Evolutionary conservation across 2,329 filamentous ascomycete species (phyloP).

Genomic region (Lecanicillium sp.): DNA sequence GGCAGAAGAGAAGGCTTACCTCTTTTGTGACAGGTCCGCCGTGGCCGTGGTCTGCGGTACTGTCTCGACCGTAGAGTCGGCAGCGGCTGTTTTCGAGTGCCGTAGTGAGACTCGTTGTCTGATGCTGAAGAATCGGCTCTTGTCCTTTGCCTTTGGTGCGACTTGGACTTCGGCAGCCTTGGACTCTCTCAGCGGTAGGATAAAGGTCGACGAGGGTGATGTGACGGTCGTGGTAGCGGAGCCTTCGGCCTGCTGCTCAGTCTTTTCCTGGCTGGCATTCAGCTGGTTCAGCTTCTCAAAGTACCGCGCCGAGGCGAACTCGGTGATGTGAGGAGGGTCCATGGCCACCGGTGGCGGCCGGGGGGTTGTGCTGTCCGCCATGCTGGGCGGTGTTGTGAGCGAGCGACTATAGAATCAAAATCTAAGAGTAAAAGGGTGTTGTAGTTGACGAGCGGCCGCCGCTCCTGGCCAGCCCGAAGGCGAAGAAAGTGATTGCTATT

Average conservation of each 20-base stretch:
- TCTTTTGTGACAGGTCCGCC: conserved; percentile 22
- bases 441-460: conserved; percentile 8
- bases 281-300: conserved; percentile 53
- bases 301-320: conserved; percentile 59
- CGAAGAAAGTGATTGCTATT: conserved; percentile 4
- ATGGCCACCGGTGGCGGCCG: conserved; percentile 36
- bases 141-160: conserved; percentile 30
- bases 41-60: conserved; percentile 14
- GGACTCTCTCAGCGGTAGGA: conserved; percentile 39
- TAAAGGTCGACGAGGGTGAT: conserved; percentile 34
- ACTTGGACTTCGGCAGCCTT: conserved; percentile 24
- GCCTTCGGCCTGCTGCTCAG: conserved; percentile 12
- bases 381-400: conserved; percentile 15
- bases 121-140: conserved; percentile 32
- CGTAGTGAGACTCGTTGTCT: conserved; percentile 30
- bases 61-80: conserved; percentile 10
- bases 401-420: conserved; percentile 13
- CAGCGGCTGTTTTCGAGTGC: conserved; percentile 22
- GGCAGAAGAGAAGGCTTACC: conserved; percentile 16
- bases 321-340: conserved; percentile 56
- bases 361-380: conserved; percentile 23
- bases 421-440: conserved; percentile 11
- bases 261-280: conserved; percentile 39
- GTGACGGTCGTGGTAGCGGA: conserved; percentile 16
- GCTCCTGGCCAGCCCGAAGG: conserved; percentile 9